Conservation (phyloP, 2,329 filamentous ascomycete species). For the Trichoderma oligosporum region DNA sequence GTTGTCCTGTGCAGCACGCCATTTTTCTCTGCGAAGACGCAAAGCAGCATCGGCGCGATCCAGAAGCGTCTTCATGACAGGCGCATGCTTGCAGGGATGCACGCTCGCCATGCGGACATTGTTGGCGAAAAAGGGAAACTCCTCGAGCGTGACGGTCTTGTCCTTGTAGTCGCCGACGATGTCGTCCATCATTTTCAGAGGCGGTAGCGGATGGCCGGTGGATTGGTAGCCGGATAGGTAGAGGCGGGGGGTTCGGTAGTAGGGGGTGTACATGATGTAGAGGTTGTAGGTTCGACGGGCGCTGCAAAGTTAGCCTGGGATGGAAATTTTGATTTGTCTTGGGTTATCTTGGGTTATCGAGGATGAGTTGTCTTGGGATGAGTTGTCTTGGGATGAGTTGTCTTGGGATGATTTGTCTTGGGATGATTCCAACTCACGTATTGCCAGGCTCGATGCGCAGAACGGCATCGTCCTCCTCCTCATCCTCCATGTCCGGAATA, state of each 20-base stretch:
- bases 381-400: too few relatives aligned
- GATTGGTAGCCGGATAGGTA: conserved; percentile 89
- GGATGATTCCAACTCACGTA: too few relatives aligned
- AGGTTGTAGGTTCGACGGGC: conserved; percentile 91
- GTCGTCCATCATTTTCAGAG: conserved; percentile 90
- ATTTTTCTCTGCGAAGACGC: conserved; percentile 80
- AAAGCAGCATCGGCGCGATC: conserved; percentile 92
- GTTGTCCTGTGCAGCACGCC: too few relatives aligned
- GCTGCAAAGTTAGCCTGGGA: conserved; percentile 47
- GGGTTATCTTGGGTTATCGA: too few relatives aligned
- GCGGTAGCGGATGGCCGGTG: conserved; percentile 74
- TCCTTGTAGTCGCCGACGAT: conserved; percentile 96
- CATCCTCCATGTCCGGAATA: conserved; percentile 97
- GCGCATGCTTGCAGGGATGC: conserved; percentile 94
- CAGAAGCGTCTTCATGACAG: conserved; percentile 95
- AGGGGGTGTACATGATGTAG: conserved; percentile 96
- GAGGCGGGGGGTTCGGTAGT: conserved; percentile 91
- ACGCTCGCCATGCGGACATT: conserved; percentile 94
- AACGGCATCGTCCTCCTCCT: conserved; percentile 95
- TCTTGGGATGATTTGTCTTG: too few relatives aligned
- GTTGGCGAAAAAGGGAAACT: conserved; percentile 91
- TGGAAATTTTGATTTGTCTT: too few relatives aligned
- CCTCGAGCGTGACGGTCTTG: conserved; percentile 96
- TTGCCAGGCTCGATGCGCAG: conserved; percentile 56
- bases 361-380: too few relatives aligned